Evolutionary conservation across 495 filamentous ascomycete species (phyloP).

Genomic region (Darksidea phi): DNA sequence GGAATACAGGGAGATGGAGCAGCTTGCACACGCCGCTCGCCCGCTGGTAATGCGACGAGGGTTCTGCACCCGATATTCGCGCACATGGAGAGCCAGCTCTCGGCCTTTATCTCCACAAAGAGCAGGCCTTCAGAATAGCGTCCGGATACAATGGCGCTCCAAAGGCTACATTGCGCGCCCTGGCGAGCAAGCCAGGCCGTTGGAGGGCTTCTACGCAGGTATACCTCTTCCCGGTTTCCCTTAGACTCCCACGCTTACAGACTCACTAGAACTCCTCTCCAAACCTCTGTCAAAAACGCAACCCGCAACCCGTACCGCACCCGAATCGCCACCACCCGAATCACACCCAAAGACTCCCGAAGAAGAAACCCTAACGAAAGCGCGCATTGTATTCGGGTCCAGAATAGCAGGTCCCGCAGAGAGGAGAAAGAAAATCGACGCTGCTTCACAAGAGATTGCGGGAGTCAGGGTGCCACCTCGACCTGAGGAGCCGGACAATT

Average conservation of each 20-base stretch:
- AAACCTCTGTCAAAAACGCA: conserved; percentile 45
- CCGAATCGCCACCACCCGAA: conserved; percentile 43
- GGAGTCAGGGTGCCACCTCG: conserved; percentile 78
- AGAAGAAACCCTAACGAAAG: conserved; percentile 46
- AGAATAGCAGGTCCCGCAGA: conserved; percentile 69
- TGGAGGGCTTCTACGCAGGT: conserved; percentile 37
- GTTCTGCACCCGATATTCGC: conserved; percentile 19
- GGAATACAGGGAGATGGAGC: conserved; percentile 6
- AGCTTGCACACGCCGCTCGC: conserved; percentile 1
- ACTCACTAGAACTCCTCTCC: conserved; percentile 45
- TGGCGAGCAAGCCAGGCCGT: conserved; percentile 35
- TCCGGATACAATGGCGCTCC: conserved; percentile 31
- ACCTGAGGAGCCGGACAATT: conserved; percentile 92
- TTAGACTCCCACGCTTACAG: not conserved
- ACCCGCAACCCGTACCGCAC: conserved; percentile 42
- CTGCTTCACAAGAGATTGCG: conserved; percentile 62
- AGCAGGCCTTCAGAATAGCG: conserved; percentile 31
- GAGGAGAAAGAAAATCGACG: conserved; percentile 59
- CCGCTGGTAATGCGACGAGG: conserved; percentile 23
- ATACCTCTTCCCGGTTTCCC: not conserved
- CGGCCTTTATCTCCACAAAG: not conserved
- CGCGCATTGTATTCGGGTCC: conserved; percentile 73
- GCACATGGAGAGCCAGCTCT: not conserved
- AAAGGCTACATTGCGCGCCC: conserved; percentile 31
- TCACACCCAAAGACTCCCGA: conserved; percentile 39